Conservation (phyloP, 495 filamentous ascomycete genomes). For the Hyaloscypha finlandica region DNA sequence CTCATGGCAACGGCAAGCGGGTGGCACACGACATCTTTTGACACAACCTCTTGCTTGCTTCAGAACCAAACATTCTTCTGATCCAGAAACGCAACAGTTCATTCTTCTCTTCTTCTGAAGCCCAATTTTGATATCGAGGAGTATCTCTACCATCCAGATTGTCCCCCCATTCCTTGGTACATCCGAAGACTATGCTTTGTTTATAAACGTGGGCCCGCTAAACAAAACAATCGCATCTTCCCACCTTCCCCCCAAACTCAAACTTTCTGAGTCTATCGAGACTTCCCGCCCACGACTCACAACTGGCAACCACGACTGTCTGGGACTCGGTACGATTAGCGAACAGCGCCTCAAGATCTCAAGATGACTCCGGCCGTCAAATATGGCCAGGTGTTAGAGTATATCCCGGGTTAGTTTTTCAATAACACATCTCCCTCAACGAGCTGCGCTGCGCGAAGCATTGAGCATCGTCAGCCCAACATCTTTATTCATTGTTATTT, state of each 20-base stretch:
- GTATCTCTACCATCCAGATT: slow-evolving; percentile 17
- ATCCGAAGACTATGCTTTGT: slow-evolving; percentile 21
- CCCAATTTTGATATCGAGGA: slow-evolving; percentile 8
- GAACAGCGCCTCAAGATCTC: slow-evolving; percentile 26
- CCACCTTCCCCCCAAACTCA: slow-evolving; percentile 6
- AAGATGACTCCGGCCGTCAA: slow-evolving; percentile 35
- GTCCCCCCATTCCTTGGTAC: background rate
- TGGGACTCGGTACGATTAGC: background rate
- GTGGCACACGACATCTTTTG: slow-evolving; percentile 9
- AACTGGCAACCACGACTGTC: slow-evolving; percentile 23
- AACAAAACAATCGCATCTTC: slow-evolving; percentile 17
- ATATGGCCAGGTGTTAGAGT: slow-evolving; percentile 57
- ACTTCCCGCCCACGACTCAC: slow-evolving; percentile 2
- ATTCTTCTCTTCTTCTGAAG: slow-evolving; percentile 14
- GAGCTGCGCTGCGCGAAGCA: slow-evolving; percentile 13
- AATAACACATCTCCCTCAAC: slow-evolving; percentile 5
- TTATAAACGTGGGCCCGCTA: slow-evolving; percentile 10
- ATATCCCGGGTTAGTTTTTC: slow-evolving; percentile 55
- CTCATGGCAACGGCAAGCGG: slow-evolving; percentile 15
- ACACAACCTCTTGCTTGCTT: background rate
- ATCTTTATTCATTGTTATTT: slow-evolving; percentile 23
- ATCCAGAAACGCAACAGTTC: slow-evolving; percentile 2
- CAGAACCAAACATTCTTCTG: slow-evolving; percentile 25
- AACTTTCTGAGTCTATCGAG: background rate
- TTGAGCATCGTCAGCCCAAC: slow-evolving; percentile 16